Base-by-base conservation (phyloP, 805 yeast species). In the Cyberlindnera maritima region DNA sequence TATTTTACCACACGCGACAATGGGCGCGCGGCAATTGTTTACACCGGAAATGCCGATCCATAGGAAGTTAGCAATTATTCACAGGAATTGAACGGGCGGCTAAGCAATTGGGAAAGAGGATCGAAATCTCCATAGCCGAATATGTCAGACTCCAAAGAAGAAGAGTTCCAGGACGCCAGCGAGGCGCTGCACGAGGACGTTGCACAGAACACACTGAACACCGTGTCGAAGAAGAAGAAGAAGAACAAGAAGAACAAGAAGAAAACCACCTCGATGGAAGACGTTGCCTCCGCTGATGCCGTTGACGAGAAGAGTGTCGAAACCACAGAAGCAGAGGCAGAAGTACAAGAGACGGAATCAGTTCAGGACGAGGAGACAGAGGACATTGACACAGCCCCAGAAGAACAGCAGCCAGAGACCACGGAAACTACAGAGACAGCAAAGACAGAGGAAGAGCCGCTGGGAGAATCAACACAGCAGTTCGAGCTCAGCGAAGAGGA, bases 141-240 rank as follows among this genome's bases (percentile, higher is more conserved):
- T n/a, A n/a, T 47, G 48, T 25, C 53, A 31, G 49, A 36, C 35
- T 5, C 23, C 25, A 34, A 28, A 6, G 36, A 26, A 12, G 52
- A 53, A 39, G 53, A 51, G 28, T 53, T 55, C 43, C 46, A 47
- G 32, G 59, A 53, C 39, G 59, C 58, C 11, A 32, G 39, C 4
- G 55, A 51, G n/a, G 29, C 3, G 31, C 7, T 36, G n/a, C n/a
- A n/a, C n/a, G n/a, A n/a, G n/a, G n/a, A n/a, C n/a, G n/a, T n/a
- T n/a, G n/a, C n/a, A n/a, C n/a, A n/a, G n/a, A n/a, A n/a, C n/a
- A n/a, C n/a, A n/a, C n/a, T n/a, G n/a, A n/a, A n/a, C n/a, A n/a
- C n/a, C n/a, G n/a, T n/a, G n/a, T n/a, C n/a, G n/a, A n/a, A n/a
- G 39, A 36, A 4, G 39, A 21, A 29, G 14, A 19, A 44, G 15